Evolutionary conservation across 2,329 filamentous ascomycete genomes (phyloP).

Genomic region (Pseudogymnoascus sp.): DNA sequence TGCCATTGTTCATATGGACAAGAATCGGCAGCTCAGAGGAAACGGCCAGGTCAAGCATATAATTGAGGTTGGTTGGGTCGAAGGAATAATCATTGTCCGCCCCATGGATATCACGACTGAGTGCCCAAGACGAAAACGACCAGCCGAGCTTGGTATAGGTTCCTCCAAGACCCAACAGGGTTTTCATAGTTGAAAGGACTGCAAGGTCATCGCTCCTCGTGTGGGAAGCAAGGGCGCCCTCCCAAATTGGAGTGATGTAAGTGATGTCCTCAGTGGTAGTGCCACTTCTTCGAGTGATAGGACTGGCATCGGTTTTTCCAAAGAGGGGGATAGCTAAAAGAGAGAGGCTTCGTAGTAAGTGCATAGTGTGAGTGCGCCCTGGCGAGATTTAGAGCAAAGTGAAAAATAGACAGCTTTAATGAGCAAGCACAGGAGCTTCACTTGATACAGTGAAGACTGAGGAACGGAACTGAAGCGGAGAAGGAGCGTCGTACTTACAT

Average conservation of each 20-base stretch:
- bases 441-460: background rate
- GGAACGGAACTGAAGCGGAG: background rate
- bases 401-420: background rate
- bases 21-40: constrained; percentile 12
- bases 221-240: constrained; percentile 16
- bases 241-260: constrained; percentile 18
- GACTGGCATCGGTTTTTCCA: background rate
- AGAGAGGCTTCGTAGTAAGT: background rate
- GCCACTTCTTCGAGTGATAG: constrained; percentile 10
- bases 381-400: background rate
- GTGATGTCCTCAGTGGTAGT: constrained; percentile 13
- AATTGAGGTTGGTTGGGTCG: constrained; percentile 16
- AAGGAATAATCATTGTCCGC: constrained; percentile 14
- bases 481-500: background rate
- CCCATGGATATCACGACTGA: constrained; percentile 16
- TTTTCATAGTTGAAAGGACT: constrained; percentile 15
- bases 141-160: constrained; percentile 16
- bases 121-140: constrained; percentile 18
- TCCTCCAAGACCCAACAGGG: constrained; percentile 12
- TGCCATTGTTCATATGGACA: constrained; percentile 18
- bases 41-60: constrained; percentile 14
- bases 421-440: background rate
- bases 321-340: background rate
- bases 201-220: constrained; percentile 11
- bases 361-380: background rate